Conservation (phyloP, 1,284 basidiomycete species). For the Xerocomus cyaneibrunnescens region DNA sequence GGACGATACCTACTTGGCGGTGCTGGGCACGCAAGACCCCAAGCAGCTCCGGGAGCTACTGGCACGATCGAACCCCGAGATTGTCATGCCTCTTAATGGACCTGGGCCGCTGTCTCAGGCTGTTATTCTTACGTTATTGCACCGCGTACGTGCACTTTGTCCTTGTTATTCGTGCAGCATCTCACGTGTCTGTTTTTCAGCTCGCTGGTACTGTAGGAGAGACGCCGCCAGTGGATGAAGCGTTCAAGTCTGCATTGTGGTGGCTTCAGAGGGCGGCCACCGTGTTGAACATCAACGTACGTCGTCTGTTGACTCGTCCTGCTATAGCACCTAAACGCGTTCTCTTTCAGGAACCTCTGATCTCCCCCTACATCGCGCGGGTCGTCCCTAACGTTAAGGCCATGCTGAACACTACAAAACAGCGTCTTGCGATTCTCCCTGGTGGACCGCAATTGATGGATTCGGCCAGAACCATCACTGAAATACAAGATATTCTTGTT, state of each 20-base stretch:
- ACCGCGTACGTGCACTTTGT: slow-evolving; percentile 54
- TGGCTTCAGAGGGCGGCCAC: slow-evolving; percentile 75
- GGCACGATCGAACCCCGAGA: slow-evolving; percentile 68
- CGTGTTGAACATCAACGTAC: slow-evolving; percentile 67
- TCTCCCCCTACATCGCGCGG: slow-evolving; percentile 74
- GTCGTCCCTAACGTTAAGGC: slow-evolving; percentile 76
- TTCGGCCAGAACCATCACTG: slow-evolving; percentile 63
- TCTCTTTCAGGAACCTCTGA: slow-evolving; percentile 64
- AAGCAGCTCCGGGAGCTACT: slow-evolving; percentile 72
- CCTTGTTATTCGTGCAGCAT: slow-evolving; percentile 4
- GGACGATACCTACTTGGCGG: slow-evolving; percentile 76
- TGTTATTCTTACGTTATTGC: slow-evolving; percentile 75
- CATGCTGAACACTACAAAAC: slow-evolving; percentile 72
- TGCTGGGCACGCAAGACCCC: slow-evolving; percentile 69
- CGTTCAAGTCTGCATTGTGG: slow-evolving; percentile 78
- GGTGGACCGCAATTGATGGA: slow-evolving; percentile 65
- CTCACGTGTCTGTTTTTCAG: slow-evolving; percentile 39
- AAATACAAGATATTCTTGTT: slow-evolving; percentile 69
- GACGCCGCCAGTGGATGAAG: slow-evolving; percentile 69
- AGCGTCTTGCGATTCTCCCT: slow-evolving; percentile 72
- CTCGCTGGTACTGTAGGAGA: slow-evolving; percentile 71
- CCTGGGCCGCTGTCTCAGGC: slow-evolving; percentile 72
- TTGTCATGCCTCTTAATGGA: slow-evolving; percentile 73
- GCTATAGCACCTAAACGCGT: slow-evolving; percentile 2
- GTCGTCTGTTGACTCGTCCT: slow-evolving; percentile 22